Percentiles rank a stretch among this genome's conserved stretches.
Conservation (phyloP, 2,329 filamentous ascomycete genomes). For the Aspergillus hiratsukae region DNA sequence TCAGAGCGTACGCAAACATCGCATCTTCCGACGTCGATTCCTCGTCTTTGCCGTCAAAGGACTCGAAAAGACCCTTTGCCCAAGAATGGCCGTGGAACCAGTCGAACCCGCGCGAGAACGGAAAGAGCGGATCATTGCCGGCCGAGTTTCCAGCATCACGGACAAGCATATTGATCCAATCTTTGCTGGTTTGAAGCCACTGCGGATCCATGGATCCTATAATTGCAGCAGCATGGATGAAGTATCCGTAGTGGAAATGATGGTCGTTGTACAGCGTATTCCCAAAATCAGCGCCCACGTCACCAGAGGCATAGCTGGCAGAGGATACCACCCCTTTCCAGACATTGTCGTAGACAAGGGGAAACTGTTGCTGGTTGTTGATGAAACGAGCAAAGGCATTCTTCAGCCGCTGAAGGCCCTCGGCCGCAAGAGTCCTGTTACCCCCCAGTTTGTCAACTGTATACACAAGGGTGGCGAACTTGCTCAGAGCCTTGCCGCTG, state of each 20-base stretch:
- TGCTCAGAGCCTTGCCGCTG: conserved; percentile 78
- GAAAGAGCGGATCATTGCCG: conserved; percentile 67
- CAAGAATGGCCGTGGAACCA: conserved; percentile 95
- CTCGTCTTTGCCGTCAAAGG: conserved; percentile 52
- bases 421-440: conserved; percentile 53
- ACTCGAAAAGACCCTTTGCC: conserved; percentile 61
- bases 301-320: conserved; percentile 64
- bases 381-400: conserved; percentile 62
- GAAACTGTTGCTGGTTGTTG: conserved; percentile 62
- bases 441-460: conserved; percentile 60
- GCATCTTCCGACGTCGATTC: conserved; percentile 89
- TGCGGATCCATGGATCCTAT: conserved; percentile 72
- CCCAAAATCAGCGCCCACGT: conserved; percentile 76
- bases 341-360: conserved; percentile 51
- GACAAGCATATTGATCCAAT: conserved; percentile 77
- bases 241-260: conserved; percentile 71
- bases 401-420: conserved; percentile 60
- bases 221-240: conserved; percentile 78
- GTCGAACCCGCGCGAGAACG: conserved; percentile 79
- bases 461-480: conserved; percentile 68
- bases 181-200: conserved; percentile 70
- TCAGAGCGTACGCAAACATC: conserved; percentile 80
- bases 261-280: conserved; percentile 72
- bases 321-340: conserved; percentile 82
- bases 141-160: conserved; percentile 80